These are phyloP conservation scores for Insectozyma bohioensis DNA, from an alignment of 1,139 yeast genomes.

Conservation along the genomic window DNA sequence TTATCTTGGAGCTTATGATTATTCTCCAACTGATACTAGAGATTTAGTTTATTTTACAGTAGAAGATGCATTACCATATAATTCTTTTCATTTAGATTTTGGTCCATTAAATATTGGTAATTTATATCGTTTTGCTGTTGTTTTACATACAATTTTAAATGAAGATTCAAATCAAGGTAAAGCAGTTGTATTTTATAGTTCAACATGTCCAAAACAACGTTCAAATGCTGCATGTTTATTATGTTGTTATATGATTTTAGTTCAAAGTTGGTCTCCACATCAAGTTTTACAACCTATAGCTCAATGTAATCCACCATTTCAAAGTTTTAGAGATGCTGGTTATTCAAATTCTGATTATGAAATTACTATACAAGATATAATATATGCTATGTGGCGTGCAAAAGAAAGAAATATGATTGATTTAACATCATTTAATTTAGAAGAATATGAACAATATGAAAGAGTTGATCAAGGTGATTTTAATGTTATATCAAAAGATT, in stretches of 20 bases:
- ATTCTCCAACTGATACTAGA: slow-evolving; percentile 72
- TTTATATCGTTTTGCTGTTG: slow-evolving; percentile 91
- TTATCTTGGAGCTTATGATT: slow-evolving; percentile 87
- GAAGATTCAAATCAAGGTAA: slow-evolving; percentile 82
- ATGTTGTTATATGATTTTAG: slow-evolving; percentile 91
- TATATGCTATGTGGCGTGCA: slow-evolving; percentile 98
- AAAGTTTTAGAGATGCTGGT: slow-evolving; percentile 96
- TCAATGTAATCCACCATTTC: slow-evolving; percentile 90
- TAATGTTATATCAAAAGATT: slow-evolving; percentile 86
- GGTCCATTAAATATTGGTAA: slow-evolving; percentile 96
- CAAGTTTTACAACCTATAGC: slow-evolving; percentile 93
- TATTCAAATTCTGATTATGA: slow-evolving; percentile 94
- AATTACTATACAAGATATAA: slow-evolving; percentile 89
- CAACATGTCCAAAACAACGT: slow-evolving; percentile 76
- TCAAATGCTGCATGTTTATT: slow-evolving; percentile 93
- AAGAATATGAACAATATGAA: slow-evolving; percentile 91
- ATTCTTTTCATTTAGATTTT: slow-evolving; percentile 90
- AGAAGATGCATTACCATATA: slow-evolving; percentile 88
- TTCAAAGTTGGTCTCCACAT: slow-evolving; percentile 98
- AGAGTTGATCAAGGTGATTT: slow-evolving; percentile 97
- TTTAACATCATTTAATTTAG: slow-evolving; percentile 82
- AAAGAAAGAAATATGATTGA: slow-evolving; percentile 89
- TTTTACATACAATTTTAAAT: slow-evolving; percentile 84
- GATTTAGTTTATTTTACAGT: slow-evolving; percentile 85
- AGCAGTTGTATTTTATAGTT: slow-evolving; percentile 87